Evolutionary conservation across 164 flowering plant species (phyloP).

Genomic region (Vitis riparia): DNA sequence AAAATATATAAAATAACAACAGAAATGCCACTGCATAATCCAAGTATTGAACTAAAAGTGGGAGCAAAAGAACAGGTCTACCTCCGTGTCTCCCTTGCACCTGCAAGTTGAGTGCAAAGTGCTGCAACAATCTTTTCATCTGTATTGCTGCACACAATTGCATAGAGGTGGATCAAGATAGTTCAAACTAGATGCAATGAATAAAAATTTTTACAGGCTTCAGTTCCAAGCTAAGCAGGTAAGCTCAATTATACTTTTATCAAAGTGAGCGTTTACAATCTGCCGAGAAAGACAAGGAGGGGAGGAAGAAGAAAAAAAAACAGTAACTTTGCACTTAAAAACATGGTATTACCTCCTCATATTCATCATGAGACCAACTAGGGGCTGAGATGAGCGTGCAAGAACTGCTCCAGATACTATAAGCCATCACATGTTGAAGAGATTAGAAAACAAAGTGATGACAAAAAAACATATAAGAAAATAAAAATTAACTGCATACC

Average conservation of each 20-base stretch:
- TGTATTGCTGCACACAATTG: conserved; percentile 59
- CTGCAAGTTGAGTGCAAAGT: conserved; percentile 61
- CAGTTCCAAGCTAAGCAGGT: background rate
- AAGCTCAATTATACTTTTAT: background rate
- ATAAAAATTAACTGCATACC: conserved; percentile 34
- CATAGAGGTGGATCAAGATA: conserved; percentile 5
- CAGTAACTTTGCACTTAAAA: background rate
- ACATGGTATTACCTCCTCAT: conserved; percentile 68
- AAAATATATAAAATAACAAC: background rate
- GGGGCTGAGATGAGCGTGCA: conserved; percentile 98
- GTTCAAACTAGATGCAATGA: background rate
- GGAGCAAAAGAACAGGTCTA: conserved; percentile 17
- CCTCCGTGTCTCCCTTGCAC: conserved; percentile 49
- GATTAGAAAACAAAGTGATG: background rate
- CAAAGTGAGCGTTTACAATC: background rate
- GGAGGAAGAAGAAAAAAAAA: background rate
- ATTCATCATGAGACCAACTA: conserved; percentile 98
- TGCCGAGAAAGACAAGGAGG: background rate
- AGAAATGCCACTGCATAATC: background rate
- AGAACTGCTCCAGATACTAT: conserved; percentile 90
- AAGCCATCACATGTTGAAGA: conserved; percentile 11
- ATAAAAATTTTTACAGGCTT: background rate
- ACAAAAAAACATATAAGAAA: conserved; percentile 6
- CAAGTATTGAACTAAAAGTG: no score
- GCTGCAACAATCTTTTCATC: conserved; percentile 99